Base-by-base conservation (phyloP, 495 filamentous ascomycete genomes). In the Penicillium simplicissimum region DNA sequence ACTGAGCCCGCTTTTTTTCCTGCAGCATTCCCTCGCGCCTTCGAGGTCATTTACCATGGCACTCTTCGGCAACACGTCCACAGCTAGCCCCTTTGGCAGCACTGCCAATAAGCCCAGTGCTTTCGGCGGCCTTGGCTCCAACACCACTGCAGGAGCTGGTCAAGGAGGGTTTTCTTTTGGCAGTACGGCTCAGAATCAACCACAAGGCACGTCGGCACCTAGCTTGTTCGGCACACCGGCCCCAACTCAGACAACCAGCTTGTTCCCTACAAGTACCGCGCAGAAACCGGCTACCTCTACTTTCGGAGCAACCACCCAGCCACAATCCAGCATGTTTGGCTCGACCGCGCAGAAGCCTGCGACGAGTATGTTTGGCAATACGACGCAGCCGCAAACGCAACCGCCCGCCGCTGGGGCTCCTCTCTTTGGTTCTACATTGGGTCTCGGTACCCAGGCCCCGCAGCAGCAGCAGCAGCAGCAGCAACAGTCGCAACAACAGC, bases 291-390 rank as follows among this genome's bases (percentile, higher is more conserved):
- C 68, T 43, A 63, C 51, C 9, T 54, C 59, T 51, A n/a, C 70
- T n/a, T 71, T 77, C 57, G 73, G 71, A 35, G 45, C 28, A 34
- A 55, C 53, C 10, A 17, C 53, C 1, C 53, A 65, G 45, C 56
- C 64, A 57, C 66, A 69, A 45, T 66, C 71, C 59, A 53, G n/a
- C 71, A 68, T 71, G 71, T 76, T 78, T 52, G 73, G 75, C 1
- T 57, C 71, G 5, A 61, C 64, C 38, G 59, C 75, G 60, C 79
- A 79, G 55, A 78, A 82, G 64, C 79, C 79, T 45, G 72, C 72
- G 25, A 63, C 59, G 9, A 60, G 67, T 48, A 21, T 71, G n/a
- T 77, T 78, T 55, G 75, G 71, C 25, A 36, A 9, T 52, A n/a
- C 34, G 53, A 71, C 67, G 61, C 73, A 72, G 57, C 67, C 75